phyloP scores from a whole-genome alignment of 1,284 basidiomycete genomes.

The Gomphus bonarii region DNA sequence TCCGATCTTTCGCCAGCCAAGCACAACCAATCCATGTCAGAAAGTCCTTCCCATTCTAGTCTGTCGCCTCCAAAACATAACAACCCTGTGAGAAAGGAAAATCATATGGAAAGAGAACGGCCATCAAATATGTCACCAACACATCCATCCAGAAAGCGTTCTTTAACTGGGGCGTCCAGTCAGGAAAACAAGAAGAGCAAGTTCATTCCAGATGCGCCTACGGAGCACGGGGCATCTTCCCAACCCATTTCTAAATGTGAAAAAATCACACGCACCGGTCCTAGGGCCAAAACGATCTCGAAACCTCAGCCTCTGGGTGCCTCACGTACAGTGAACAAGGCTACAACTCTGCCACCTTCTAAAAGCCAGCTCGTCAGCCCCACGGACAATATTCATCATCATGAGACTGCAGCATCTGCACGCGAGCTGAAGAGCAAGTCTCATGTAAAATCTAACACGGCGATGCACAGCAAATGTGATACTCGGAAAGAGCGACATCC shows the following conservation, averaged over 20 bases:
- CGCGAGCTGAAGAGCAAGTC: not conserved
- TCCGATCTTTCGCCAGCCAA: not conserved
- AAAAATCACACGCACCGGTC: not conserved
- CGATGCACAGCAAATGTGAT: not conserved
- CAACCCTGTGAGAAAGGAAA: not conserved
- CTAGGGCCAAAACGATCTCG: not conserved
- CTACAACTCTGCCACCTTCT: not conserved
- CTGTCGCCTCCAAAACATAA: not conserved
- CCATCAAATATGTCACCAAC: not conserved
- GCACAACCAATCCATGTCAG: not conserved
- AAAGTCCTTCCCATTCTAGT: not conserved
- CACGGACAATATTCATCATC: not conserved
- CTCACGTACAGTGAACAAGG: not conserved
- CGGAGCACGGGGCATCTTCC: not conserved
- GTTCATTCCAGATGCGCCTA: not conserved
- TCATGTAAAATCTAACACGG: not conserved
- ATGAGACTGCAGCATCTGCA: not conserved
- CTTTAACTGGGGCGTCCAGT: not conserved
- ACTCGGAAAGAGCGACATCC: not conserved
- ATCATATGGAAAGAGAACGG: not conserved
- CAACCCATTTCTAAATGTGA: not conserved
- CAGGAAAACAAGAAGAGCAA: not conserved
- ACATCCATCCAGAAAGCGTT: conserved; percentile 3
- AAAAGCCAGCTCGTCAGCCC: too few species aligned
- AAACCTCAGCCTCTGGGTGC: not conserved